These are phyloP conservation scores for Wallemia hederae DNA, from an alignment of 1,284 basidiomycete genomes.

Conservation along the genomic window DNA sequence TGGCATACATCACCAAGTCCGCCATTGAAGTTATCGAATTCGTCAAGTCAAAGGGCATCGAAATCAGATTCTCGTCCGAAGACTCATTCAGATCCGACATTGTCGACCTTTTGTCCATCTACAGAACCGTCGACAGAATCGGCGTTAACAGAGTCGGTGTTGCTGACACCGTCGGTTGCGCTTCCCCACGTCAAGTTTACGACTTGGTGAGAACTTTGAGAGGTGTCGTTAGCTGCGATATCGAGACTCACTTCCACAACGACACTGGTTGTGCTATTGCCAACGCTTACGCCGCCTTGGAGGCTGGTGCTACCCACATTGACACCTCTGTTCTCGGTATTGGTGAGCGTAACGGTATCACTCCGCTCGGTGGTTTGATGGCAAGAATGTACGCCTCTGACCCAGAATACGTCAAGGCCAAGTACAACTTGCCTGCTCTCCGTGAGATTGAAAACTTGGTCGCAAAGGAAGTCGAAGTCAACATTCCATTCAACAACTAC, in stretches of 20 bases:
- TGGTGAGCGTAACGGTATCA: slow-evolving; percentile 96
- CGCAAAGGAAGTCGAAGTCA: slow-evolving; percentile 92
- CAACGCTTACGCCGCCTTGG: slow-evolving; percentile 92
- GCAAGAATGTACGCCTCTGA: slow-evolving; percentile 88
- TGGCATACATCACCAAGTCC: slow-evolving; percentile 98
- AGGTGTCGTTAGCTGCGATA: slow-evolving; percentile 85
- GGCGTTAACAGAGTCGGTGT: slow-evolving; percentile 98
- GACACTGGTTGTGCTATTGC: slow-evolving; percentile 85
- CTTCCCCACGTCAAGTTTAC: slow-evolving; percentile 95
- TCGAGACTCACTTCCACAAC: slow-evolving; percentile 96
- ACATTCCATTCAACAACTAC: slow-evolving; percentile 84
- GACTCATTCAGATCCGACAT: slow-evolving; percentile 99
- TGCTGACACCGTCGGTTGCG: slow-evolving; percentile 95
- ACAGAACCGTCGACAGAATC: slow-evolving; percentile 98
- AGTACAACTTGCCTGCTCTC: slow-evolving; percentile 93
- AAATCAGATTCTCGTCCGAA: slow-evolving; percentile 98
- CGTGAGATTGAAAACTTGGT: slow-evolving; percentile 98
- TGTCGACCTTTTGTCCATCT: slow-evolving; percentile 92
- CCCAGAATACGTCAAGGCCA: slow-evolving; percentile 95
- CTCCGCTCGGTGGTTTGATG: slow-evolving; percentile 83
- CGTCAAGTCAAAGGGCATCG: slow-evolving; percentile 98
- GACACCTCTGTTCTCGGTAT: slow-evolving; percentile 84
- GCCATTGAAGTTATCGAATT: slow-evolving; percentile 97
- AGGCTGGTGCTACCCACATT: slow-evolving; percentile 96
- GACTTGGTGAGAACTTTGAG: slow-evolving; percentile 87